Base-by-base conservation (phyloP, 2,329 filamentous ascomycete genomes). In the Diplodia mutila region DNA sequence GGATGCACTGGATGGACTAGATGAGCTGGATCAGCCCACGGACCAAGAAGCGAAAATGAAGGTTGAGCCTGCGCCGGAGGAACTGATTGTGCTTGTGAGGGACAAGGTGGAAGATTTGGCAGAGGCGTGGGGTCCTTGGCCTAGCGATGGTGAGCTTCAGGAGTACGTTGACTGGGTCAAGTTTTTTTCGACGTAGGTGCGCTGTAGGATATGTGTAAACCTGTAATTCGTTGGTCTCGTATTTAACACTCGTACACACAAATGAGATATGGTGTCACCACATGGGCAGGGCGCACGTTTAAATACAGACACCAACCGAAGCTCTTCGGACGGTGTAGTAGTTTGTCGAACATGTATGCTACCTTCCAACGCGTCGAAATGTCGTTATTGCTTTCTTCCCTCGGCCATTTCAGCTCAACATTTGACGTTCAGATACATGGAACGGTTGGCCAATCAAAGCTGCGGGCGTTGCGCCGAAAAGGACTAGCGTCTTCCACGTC, bases 51-150 rank as follows among this genome's bases (percentile, higher is more conserved):
- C 2, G 23, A 21, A 4, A 32, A 32, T 4, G 32, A 48, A 11
- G 25, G 16, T 25, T 18, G n/a, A 61, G n/a, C 16, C 46, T 21
- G 37, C 76, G 42, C 71, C 76, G 16, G 70, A 70, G 16, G 78
- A 80, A 34, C 71, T 80, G 39, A 69, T 71, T 21, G 69, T 74
- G 67, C 71, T 80, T 8, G 73, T 77, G 46, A 76, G 69, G 55
- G 65, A 68, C 48, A 72, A 75, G 66, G 72, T 80, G 27, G 77
- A 81, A 9, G 69, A 70, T 16, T 75, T 81, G 4, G 72, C 79
- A 42, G 74, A 70, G 37, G 21, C 18, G 2, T 83, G 81, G 80
- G 77, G 76, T 25, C 79, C 79, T 0, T 84, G 83, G 83, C 79
- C 82, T 8, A 73, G 68, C 4, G 77, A 79, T 49, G 74, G 80